phyloP scores from a whole-genome alignment of 2,329 filamentous ascomycete genomes.

The Dothistroma septosporum region DNA sequence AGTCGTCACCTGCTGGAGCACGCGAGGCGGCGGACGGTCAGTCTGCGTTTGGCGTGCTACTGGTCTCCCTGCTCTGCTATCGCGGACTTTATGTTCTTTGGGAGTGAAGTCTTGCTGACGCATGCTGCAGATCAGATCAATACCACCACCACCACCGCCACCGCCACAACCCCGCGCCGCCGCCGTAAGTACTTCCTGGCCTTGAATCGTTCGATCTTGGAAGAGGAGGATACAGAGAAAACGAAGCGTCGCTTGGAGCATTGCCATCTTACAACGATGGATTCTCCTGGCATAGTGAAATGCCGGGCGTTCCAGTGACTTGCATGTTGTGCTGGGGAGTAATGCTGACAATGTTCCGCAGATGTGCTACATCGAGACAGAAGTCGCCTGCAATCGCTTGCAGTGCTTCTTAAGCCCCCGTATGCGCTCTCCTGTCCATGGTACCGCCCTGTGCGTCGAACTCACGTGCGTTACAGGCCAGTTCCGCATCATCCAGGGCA shows the following conservation, averaged over 20 bases:
- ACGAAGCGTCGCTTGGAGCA: background rate
- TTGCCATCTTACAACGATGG: background rate
- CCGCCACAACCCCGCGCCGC: background rate
- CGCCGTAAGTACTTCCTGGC: background rate
- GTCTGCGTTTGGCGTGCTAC: background rate
- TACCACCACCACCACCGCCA: background rate
- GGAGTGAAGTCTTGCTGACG: background rate
- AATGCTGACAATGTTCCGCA: background rate
- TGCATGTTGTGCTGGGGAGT: background rate
- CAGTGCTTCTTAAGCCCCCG: background rate
- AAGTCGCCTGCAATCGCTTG: background rate
- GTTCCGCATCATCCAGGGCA: background rate
- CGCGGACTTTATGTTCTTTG: background rate
- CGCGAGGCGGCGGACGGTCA: background rate
- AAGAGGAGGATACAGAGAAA: background rate
- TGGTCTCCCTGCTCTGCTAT: background rate
- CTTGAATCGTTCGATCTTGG: background rate
- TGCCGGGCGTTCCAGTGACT: background rate
- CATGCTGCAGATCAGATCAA: background rate
- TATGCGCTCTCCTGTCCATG: background rate
- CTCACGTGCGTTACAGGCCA: background rate
- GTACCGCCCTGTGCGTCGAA: background rate
- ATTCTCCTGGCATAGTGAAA: background rate
- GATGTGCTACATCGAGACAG: background rate
- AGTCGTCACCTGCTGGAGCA: background rate